phyloP scores from a whole-genome alignment of 1,284 basidiomycete genomes.

The Tilletia caries region DNA sequence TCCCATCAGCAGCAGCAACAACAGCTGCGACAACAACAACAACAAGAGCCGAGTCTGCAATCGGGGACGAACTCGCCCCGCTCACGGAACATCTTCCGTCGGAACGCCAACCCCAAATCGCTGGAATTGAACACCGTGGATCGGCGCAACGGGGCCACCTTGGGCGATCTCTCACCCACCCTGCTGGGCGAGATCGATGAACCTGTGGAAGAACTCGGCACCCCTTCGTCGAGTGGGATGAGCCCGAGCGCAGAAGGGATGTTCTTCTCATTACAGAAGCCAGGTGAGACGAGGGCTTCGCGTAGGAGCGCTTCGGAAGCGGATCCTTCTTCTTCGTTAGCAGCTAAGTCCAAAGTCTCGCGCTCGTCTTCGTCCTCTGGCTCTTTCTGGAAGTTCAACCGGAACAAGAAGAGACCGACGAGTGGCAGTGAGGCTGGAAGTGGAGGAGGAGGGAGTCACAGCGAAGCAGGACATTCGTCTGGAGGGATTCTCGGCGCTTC shows the following conservation, averaged over 20 bases:
- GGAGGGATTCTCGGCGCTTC: too few relatives aligned
- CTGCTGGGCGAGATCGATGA: conserved; percentile 1
- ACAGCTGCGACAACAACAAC: too few relatives aligned
- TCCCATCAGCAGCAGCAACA: background rate
- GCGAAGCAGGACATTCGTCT: background rate
- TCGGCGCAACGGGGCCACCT: background rate
- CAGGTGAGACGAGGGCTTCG: too few relatives aligned
- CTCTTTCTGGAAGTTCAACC: conserved; percentile 5
- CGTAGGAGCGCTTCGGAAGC: too few relatives aligned
- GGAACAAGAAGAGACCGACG: background rate
- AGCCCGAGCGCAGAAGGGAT: too few relatives aligned
- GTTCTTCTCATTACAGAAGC: too few relatives aligned
- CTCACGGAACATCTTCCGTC: conserved; percentile 4
- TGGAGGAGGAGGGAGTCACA: background rate
- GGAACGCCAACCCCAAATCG: background rate
- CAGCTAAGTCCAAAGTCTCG: too few relatives aligned
- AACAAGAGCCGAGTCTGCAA: background rate
- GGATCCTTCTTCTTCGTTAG: too few relatives aligned
- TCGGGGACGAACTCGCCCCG: background rate
- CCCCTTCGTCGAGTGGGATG: too few relatives aligned
- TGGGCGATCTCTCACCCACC: background rate
- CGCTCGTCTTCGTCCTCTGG: conserved; percentile 1
- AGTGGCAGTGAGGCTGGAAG: background rate
- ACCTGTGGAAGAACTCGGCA: background rate
- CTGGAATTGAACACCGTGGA: background rate